Evolutionary conservation across 805 yeast genomes (phyloP).

Genomic region (Candida namnaoensis): DNA sequence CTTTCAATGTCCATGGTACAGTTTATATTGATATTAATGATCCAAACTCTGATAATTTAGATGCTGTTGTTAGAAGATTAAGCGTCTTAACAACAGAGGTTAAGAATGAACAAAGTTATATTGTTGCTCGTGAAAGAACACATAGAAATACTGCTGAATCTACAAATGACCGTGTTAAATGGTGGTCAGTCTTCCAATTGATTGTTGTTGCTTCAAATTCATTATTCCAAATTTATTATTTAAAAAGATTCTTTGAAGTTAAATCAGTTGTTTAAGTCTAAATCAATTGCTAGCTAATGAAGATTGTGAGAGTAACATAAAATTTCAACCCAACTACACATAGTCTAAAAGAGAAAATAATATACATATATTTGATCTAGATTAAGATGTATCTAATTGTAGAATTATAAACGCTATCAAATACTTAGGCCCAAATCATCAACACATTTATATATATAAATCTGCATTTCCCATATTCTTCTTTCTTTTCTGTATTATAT

Average conservation of each 20-base stretch:
- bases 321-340: too few relatives aligned
- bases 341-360: too few relatives aligned
- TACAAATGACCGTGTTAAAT: slow-evolving; percentile 91
- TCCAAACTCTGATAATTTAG: slow-evolving; percentile 71
- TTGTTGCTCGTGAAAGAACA: slow-evolving; percentile 92
- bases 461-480: too few relatives aligned
- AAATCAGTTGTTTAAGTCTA: slow-evolving; percentile 64
- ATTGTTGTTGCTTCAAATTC: slow-evolving; percentile 81
- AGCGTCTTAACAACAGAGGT: slow-evolving; percentile 75
- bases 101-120: slow-evolving; percentile 84
- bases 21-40: slow-evolving; percentile 76
- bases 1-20: slow-evolving; percentile 92
- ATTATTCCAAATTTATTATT: slow-evolving; percentile 86
- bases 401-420: too few relatives aligned
- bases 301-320: too few relatives aligned
- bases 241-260: slow-evolving; percentile 93
- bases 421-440: too few relatives aligned
- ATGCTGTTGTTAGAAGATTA: slow-evolving; percentile 71
- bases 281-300: too few relatives aligned
- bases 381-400: too few relatives aligned
- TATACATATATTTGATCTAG: too few relatives aligned
- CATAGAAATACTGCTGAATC: slow-evolving; percentile 99
- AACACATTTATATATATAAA: too few relatives aligned
- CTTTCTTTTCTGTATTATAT: too few relatives aligned
- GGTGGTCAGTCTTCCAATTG: slow-evolving; percentile 95